These are phyloP conservation scores for Monascus ruber DNA, from an alignment of 2,329 filamentous ascomycete genomes.

Conservation along the genomic window DNA sequence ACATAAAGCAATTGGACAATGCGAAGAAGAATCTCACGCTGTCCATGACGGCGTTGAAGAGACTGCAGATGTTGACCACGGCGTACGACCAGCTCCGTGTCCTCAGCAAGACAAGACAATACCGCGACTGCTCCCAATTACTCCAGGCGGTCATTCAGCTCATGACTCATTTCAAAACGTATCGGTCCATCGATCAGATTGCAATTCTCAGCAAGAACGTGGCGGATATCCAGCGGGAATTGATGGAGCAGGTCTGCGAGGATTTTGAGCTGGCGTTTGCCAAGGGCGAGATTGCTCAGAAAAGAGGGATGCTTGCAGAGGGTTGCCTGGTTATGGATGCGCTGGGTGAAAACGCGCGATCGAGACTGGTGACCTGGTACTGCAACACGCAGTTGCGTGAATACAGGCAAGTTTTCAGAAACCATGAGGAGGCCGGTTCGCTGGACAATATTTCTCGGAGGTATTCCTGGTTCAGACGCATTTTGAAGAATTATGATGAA, in stretches of 20 bases:
- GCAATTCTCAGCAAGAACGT: slow-evolving; percentile 86
- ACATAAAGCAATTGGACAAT: slow-evolving; percentile 93
- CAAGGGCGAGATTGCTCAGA: slow-evolving; percentile 65
- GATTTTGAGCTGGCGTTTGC: slow-evolving; percentile 95
- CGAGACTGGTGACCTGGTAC: slow-evolving; percentile 85
- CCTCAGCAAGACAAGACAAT: slow-evolving; percentile 75
- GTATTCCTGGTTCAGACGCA: slow-evolving; percentile 93
- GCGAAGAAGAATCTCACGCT: slow-evolving; percentile 94
- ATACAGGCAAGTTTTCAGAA: slow-evolving; percentile 89
- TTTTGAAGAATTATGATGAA: slow-evolving; percentile 89
- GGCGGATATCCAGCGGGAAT: slow-evolving; percentile 79
- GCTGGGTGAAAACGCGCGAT: slow-evolving; percentile 73
- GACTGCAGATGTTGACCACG: slow-evolving; percentile 95
- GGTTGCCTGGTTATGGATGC: slow-evolving; percentile 92
- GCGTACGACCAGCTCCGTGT: slow-evolving; percentile 93
- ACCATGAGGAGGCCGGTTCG: slow-evolving; percentile 91
- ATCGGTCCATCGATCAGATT: slow-evolving; percentile 95
- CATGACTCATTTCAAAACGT: slow-evolving; percentile 97
- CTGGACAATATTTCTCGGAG: slow-evolving; percentile 91
- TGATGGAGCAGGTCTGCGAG: slow-evolving; percentile 96
- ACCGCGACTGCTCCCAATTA: slow-evolving; percentile 85
- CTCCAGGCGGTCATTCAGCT: slow-evolving; percentile 92
- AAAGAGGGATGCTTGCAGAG: slow-evolving; percentile 63
- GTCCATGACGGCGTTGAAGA: slow-evolving; percentile 95
- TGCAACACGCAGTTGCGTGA: slow-evolving; percentile 94